These are phyloP conservation scores for Kitagawia praeruptora DNA, from an alignment of 129 eudicot genomes.

Conservation along the genomic window DNA sequence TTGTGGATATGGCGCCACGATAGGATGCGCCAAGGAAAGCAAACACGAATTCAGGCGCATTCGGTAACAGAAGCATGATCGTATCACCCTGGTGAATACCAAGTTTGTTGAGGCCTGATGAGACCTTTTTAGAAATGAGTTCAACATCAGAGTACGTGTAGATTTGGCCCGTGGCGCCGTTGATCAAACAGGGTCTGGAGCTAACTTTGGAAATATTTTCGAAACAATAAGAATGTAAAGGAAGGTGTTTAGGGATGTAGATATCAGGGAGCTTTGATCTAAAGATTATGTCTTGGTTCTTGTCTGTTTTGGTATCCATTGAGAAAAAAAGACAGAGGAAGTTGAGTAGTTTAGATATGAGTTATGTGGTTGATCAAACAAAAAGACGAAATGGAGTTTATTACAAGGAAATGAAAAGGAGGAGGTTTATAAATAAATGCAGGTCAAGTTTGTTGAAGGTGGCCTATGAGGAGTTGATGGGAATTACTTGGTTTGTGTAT, in stretches of 20 bases:
- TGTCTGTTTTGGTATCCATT: slow-evolving; percentile 25
- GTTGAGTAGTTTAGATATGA: not conserved
- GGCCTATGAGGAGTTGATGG: slow-evolving; percentile 23
- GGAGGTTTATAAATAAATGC: slow-evolving; percentile 13
- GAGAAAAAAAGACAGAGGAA: not conserved
- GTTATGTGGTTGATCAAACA: slow-evolving; percentile 8
- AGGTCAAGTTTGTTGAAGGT: slow-evolving; percentile 24
- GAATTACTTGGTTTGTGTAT: not conserved
- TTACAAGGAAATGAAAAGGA: not conserved
- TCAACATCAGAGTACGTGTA: slow-evolving; percentile 71
- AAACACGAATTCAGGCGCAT: slow-evolving; percentile 66
- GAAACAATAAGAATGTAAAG: slow-evolving; percentile 78
- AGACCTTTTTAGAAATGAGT: slow-evolving; percentile 46
- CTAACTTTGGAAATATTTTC: slow-evolving; percentile 50
- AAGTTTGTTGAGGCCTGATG: slow-evolving; percentile 38
- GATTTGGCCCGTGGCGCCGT: slow-evolving; percentile 52
- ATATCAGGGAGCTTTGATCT: slow-evolving; percentile 87
- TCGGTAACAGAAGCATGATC: slow-evolving; percentile 77
- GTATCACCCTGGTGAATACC: slow-evolving; percentile 54
- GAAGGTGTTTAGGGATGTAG: slow-evolving; percentile 75
- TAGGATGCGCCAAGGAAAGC: slow-evolving; percentile 85
- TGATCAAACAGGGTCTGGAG: slow-evolving; percentile 57
- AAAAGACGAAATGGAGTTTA: not conserved
- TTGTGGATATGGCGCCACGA: slow-evolving; percentile 70
- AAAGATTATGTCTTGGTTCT: slow-evolving; percentile 51